These are phyloP conservation scores for Psidium guajava DNA, from an alignment of 345 rosid species.

Conservation along the genomic window DNA sequence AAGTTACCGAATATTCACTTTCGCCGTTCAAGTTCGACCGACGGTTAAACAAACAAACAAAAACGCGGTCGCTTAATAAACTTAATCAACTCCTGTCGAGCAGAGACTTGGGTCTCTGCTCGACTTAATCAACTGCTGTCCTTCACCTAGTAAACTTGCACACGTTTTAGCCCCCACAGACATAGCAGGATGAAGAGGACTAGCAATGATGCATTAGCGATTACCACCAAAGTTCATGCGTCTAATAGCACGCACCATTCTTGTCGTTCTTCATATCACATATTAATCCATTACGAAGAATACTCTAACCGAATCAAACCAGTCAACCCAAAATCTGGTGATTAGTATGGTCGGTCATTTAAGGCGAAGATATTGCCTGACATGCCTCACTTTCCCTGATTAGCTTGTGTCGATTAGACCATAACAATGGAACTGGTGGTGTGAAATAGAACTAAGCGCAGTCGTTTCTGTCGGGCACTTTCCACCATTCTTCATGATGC, in stretches of 20 bases:
- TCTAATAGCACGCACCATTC: not conserved
- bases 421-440: not conserved
- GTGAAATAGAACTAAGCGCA: not conserved
- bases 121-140: not conserved
- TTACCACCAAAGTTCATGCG: not conserved
- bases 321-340: not conserved
- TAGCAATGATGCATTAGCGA: not conserved
- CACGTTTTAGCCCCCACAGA: not conserved
- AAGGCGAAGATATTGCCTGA: not conserved
- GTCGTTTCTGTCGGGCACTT: not conserved
- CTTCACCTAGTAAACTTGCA: not conserved
- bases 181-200: not conserved
- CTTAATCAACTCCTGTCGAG: no score
- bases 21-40: not conserved
- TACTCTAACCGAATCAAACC: not conserved
- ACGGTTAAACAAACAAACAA: not conserved
- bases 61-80: no score
- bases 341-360: not conserved
- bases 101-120: not conserved
- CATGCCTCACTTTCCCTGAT: not conserved
- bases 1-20: not conserved
- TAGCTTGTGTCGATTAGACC: not conserved
- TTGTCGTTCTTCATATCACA: not conserved
- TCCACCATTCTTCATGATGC: not conserved
- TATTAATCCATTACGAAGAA: not conserved